Conservation (phyloP, 495 filamentous ascomycete genomes). For the Xylaria bambusicola region DNA sequence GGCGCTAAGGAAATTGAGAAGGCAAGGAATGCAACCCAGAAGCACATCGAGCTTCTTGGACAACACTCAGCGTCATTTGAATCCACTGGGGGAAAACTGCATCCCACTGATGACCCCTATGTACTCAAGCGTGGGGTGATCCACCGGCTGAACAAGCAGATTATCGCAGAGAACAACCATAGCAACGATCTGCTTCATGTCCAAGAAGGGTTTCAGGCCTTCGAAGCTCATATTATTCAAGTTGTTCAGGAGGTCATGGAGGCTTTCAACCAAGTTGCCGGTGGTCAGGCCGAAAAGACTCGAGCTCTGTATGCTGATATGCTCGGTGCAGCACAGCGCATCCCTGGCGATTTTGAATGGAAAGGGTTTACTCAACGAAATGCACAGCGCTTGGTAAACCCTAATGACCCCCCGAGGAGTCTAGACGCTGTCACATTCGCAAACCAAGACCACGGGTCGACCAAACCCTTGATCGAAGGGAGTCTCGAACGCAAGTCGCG, state of each 20-base stretch:
- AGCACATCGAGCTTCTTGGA: constrained; percentile 91
- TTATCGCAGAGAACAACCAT: constrained; percentile 93
- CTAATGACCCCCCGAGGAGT: constrained; percentile 67
- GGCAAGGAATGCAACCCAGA: constrained; percentile 81
- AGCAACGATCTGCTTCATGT: constrained; percentile 84
- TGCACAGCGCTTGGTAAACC: constrained; percentile 73
- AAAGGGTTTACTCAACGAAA: constrained; percentile 74
- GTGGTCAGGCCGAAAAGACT: constrained; percentile 77
- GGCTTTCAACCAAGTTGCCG: constrained; percentile 75
- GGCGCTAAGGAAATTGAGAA: constrained; percentile 88
- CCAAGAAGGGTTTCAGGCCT: constrained; percentile 83
- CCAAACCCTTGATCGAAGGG: constrained; percentile 82
- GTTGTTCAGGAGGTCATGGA: constrained; percentile 80
- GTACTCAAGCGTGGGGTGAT: constrained; percentile 78
- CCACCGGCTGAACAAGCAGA: constrained; percentile 84
- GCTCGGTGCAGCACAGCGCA: constrained; percentile 69
- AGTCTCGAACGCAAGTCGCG: constrained; percentile 82
- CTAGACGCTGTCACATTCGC: constrained; percentile 76
- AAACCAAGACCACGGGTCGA: constrained; percentile 81
- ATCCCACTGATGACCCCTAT: constrained; percentile 80
- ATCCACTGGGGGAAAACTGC: constrained; percentile 65
- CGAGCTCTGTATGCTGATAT: constrained; percentile 82
- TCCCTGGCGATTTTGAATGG: constrained; percentile 94
- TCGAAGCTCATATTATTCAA: constrained; percentile 82
- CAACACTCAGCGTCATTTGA: constrained; percentile 78